Conservation (phyloP, 176 grass and related monocot genomes). For the Puccinellia tenuiflora region DNA sequence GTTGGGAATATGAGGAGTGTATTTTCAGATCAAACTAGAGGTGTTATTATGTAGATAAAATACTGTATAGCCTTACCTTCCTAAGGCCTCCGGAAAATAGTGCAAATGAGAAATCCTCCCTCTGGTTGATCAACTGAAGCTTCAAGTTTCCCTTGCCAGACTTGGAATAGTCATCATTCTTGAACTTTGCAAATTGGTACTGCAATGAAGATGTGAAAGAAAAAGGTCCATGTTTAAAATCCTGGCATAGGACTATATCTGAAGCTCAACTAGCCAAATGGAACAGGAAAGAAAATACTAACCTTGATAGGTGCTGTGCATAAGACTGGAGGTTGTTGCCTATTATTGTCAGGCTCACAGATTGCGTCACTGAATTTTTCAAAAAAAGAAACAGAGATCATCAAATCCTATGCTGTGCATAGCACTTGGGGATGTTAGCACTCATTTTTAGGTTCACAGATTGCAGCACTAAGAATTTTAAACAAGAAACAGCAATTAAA, state of each 20-base stretch:
- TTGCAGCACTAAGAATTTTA: neutral
- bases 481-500: neutral
- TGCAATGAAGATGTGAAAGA: constrained; percentile 22
- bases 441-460: neutral
- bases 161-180: constrained; percentile 29
- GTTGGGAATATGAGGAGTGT: neutral
- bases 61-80: constrained; percentile 29
- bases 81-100: constrained; percentile 61
- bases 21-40: neutral
- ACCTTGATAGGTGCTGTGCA: constrained; percentile 77
- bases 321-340: constrained; percentile 37
- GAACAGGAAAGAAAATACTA: neutral
- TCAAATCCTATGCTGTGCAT: neutral
- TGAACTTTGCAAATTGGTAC: constrained; percentile 64
- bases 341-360: constrained; percentile 51
- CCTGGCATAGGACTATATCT: neutral
- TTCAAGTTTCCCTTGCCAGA: constrained; percentile 50
- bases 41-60: neutral
- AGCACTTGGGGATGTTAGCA: neutral
- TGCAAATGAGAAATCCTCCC: constrained; percentile 67
- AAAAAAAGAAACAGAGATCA: neutral
- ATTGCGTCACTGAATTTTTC: constrained; percentile 37
- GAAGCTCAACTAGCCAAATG: neutral
- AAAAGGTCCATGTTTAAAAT: neutral
- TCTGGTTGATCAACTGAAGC: constrained; percentile 85